Base-by-base conservation (phyloP, 2,329 filamentous ascomycete species). In the Colletotrichum horii region DNA sequence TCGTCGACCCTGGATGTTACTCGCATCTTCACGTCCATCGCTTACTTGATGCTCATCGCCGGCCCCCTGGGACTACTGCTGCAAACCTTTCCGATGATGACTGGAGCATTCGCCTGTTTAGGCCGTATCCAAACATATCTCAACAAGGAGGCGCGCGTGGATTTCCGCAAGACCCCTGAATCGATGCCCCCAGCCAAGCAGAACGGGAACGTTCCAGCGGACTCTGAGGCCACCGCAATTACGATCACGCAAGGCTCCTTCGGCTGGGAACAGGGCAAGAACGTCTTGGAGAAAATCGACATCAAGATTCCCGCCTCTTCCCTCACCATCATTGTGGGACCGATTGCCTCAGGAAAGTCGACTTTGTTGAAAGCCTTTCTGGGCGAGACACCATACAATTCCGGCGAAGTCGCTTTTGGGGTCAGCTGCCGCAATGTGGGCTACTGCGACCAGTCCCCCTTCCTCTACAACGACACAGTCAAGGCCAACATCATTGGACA, bases 281-380 rank as follows among this genome's bases (percentile, higher is more conserved):
- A 75, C 66, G 74, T 76, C 16, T 78, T 86, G 12, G 75, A 69
- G 1, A 66, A 83, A 12, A 80, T 87, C 70, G 76, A 83, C 34
- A 69, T 86, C 4, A 73, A 76, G 1, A 79, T 87, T 8, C 80
- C 82, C 6, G 66, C 78, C 0, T 78, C 76, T 8, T 74, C 79
- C 3, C 79, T 87, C 4, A 86, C 83, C 12, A 81, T 87, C 9
- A 77, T 87, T 3, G 81, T 85, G 9, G 86, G 85, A 0, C 85
- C 85, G 0, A 79, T 87, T 11, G 85, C 81, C 1, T 83, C 82
- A 0, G 86, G 86, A 0, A 87, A 87, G 72, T 85, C 85, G 0
- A 83, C 85, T 0, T 76, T 87, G 1, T 84, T 82, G 79, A 85
- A 84, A 52, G 83, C 82, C 1, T 78, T 89, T 0, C 77, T 83